Evolutionary conservation across 2,329 filamentous ascomycete species (phyloP).

Genomic region (Neobulgaria alba): DNA sequence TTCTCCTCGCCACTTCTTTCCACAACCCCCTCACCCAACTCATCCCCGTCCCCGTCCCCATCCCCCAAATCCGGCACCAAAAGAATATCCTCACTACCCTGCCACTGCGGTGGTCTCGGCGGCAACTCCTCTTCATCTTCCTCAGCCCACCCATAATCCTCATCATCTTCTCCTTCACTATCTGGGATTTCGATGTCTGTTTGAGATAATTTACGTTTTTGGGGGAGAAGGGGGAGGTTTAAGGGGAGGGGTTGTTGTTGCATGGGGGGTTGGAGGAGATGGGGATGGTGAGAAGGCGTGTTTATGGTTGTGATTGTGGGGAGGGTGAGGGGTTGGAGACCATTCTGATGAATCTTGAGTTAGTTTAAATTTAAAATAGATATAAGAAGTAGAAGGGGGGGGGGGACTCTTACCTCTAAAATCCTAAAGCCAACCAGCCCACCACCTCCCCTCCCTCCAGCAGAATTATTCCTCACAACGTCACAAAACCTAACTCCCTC

Average conservation of each 20-base stretch:
- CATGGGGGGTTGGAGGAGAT: too few relatives aligned
- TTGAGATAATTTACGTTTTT: slow-evolving; percentile 57
- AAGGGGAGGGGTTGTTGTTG: slow-evolving; percentile 6
- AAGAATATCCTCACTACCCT: slow-evolving; percentile 58
- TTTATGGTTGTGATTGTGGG: too few relatives aligned
- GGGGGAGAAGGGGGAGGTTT: slow-evolving; percentile 28
- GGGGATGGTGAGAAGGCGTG: too few relatives aligned
- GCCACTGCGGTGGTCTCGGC: slow-evolving; percentile 55
- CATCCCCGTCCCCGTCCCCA: slow-evolving; percentile 11
- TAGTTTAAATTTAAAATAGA: too few relatives aligned
- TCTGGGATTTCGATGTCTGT: slow-evolving; percentile 52
- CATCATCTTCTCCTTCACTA: slow-evolving; percentile 51
- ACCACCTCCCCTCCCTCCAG: slow-evolving; percentile 41
- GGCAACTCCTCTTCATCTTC: slow-evolving; percentile 55
- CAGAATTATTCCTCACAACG: too few relatives aligned
- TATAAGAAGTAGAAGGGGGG: too few relatives aligned
- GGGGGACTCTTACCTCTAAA: slow-evolving; percentile 14
- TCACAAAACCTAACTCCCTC: slow-evolving; percentile 52
- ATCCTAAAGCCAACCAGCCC: slow-evolving; percentile 22
- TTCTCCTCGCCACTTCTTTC: not conserved
- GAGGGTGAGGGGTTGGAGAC: not conserved
- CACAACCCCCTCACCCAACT: slow-evolving; percentile 6
- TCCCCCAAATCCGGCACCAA: too few relatives aligned
- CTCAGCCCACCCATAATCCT: slow-evolving; percentile 66
- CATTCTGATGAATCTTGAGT: too few relatives aligned